A percentile compares a stretch with the other conserved stretches of the same genome.
phyloP scores from a whole-genome alignment of 2,329 filamentous ascomycete species.

The Colletotrichum liriopes region DNA sequence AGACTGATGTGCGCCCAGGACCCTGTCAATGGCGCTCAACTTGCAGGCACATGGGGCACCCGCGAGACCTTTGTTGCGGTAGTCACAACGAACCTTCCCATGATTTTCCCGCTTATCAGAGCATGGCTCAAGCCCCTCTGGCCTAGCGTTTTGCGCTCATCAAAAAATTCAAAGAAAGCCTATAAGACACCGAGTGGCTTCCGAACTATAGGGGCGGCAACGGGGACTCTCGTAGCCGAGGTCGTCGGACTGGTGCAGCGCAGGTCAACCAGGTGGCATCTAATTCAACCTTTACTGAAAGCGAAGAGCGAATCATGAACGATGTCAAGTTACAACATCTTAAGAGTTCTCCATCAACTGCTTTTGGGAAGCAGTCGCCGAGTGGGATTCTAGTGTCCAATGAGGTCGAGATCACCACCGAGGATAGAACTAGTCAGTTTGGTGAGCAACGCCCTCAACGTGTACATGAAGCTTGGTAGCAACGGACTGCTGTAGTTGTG shows the following conservation, averaged over 20 bases:
- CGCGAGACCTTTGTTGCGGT: constrained; percentile 62
- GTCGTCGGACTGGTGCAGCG: constrained; percentile 48
- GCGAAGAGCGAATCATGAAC: constrained; percentile 59
- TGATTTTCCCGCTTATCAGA: constrained; percentile 63
- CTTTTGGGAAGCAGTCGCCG: constrained; percentile 34
- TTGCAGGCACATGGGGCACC: constrained; percentile 60
- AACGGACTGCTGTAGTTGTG: background rate
- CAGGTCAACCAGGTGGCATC: constrained; percentile 53
- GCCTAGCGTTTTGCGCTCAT: constrained; percentile 51
- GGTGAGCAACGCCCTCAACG: constrained; percentile 10
- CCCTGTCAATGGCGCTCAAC: constrained; percentile 56
- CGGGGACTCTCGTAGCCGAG: constrained; percentile 47
- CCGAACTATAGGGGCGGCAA: constrained; percentile 41
- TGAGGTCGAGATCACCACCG: constrained; percentile 54
- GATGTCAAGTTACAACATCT: constrained; percentile 59
- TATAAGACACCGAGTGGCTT: constrained; percentile 40
- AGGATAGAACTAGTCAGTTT: constrained; percentile 42
- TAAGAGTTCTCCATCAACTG: constrained; percentile 45
- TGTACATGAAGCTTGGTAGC: constrained; percentile 26
- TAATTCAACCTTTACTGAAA: constrained; percentile 56
- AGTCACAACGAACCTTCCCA: constrained; percentile 60
- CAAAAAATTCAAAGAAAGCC: constrained; percentile 45
- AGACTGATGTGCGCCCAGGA: constrained; percentile 50
- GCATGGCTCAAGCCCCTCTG: constrained; percentile 54
- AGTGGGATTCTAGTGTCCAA: constrained; percentile 60